phyloP scores from a whole-genome alignment of 805 yeast species.

The Naumovozyma castellii region DNA sequence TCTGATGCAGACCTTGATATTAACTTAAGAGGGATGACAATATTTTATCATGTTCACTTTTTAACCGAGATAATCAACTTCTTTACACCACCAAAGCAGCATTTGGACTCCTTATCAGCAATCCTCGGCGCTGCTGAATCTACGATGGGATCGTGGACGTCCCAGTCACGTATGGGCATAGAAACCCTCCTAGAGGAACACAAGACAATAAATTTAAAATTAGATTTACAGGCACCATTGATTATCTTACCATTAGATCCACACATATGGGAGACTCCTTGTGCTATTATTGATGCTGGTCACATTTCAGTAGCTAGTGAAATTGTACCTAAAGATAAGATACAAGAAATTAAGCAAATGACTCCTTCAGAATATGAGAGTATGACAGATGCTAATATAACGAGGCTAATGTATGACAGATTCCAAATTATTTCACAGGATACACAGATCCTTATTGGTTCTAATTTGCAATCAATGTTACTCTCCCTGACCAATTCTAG shows the following conservation, averaged over 20 bases:
- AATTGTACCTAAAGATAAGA: conserved; percentile 57
- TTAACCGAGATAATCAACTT: conserved; percentile 65
- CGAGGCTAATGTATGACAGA: conserved; percentile 80
- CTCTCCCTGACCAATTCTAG: conserved; percentile 50
- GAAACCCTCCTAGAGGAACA: conserved; percentile 93
- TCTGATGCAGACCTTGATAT: conserved; percentile 75
- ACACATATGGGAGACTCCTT: conserved; percentile 70
- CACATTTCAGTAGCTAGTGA: conserved; percentile 80
- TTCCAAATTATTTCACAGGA: conserved; percentile 69
- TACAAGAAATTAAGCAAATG: conserved; percentile 61
- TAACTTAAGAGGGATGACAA: conserved; percentile 75
- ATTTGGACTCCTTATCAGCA: conserved; percentile 80
- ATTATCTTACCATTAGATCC: conserved; percentile 81
- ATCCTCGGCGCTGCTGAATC: conserved; percentile 91
- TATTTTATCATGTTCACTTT: conserved; percentile 79
- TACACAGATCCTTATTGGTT: conserved; percentile 83
- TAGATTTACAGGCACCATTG: conserved; percentile 90
- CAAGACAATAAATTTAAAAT: conserved; percentile 72
- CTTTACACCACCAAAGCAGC: conserved; percentile 80
- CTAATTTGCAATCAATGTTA: conserved; percentile 68
- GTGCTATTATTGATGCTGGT: conserved; percentile 91
- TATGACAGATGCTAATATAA: conserved; percentile 37
- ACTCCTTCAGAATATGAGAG: conserved; percentile 63
- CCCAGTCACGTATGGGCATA: conserved; percentile 83
- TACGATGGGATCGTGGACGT: conserved; percentile 81